Conservation (phyloP, 352 stramenopile species). For the Phytophthora constricta region DNA sequence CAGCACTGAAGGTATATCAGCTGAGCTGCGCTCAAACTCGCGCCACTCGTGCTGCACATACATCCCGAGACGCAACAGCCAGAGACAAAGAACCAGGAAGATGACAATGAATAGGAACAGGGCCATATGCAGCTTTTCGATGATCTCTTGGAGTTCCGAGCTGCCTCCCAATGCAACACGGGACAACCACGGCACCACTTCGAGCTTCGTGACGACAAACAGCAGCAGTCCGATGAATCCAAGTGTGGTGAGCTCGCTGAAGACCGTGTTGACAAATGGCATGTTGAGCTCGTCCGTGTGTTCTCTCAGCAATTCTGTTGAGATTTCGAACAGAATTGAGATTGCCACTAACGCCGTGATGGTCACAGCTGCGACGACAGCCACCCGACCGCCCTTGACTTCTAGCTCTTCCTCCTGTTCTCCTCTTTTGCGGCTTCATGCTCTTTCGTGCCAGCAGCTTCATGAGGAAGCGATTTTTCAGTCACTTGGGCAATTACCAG, state of each 20-base stretch:
- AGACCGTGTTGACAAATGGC: slow-evolving; percentile 74
- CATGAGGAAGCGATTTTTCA: slow-evolving; percentile 10
- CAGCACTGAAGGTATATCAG: slow-evolving; percentile 60
- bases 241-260: slow-evolving; percentile 74
- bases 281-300: slow-evolving; percentile 76
- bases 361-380: slow-evolving; percentile 52
- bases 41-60: slow-evolving; percentile 72
- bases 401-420: slow-evolving; percentile 16
- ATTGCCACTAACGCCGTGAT: slow-evolving; percentile 68
- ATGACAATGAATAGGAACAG: slow-evolving; percentile 87
- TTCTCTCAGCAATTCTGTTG: slow-evolving; percentile 46
- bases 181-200: slow-evolving; percentile 59
- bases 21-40: slow-evolving; percentile 68
- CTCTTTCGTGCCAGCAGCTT: neutral
- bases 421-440: slow-evolving; percentile 3
- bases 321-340: slow-evolving; percentile 72
- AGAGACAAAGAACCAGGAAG: slow-evolving; percentile 75
- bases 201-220: slow-evolving; percentile 71
- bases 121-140: slow-evolving; percentile 80
- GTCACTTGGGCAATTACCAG: slow-evolving; percentile 33
- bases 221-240: slow-evolving; percentile 75
- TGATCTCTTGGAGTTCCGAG: slow-evolving; percentile 70
- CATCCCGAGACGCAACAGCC: slow-evolving; percentile 67
- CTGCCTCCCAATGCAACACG: slow-evolving; percentile 44
- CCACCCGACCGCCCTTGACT: slow-evolving; percentile 31